phyloP scores from a whole-genome alignment of 2,329 filamentous ascomycete species.

The Blastomyces emzantsi region DNA sequence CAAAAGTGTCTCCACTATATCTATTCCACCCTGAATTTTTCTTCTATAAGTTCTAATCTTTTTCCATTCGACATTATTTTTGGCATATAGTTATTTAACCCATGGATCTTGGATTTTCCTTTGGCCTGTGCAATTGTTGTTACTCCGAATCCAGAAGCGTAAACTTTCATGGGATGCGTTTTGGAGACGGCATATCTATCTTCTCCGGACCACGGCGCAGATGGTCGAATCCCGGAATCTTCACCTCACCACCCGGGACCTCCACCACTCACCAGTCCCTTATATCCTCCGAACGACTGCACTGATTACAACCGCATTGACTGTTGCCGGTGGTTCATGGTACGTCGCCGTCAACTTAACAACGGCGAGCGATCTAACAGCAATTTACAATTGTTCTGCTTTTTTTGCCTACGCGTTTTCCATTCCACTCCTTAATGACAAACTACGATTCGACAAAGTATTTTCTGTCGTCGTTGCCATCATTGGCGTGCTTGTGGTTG shows the following conservation, averaged over 20 bases:
- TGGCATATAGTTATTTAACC: constrained; percentile 59
- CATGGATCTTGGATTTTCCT: constrained; percentile 89
- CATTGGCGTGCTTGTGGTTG: constrained; percentile 82
- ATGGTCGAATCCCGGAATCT: constrained; percentile 80
- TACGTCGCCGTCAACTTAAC: constrained; percentile 92
- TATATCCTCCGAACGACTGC: constrained; percentile 76
- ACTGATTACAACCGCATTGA: constrained; percentile 75
- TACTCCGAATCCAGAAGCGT: constrained; percentile 71
- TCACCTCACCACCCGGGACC: constrained; percentile 44
- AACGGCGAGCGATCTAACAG: constrained; percentile 84
- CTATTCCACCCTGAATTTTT: background rate
- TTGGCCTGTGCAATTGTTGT: constrained; percentile 74
- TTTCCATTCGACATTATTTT: constrained; percentile 1
- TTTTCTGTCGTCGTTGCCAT: constrained; percentile 82
- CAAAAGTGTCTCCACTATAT: background rate
- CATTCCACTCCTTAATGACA: constrained; percentile 79
- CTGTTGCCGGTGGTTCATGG: constrained; percentile 86
- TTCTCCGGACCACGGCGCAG: constrained; percentile 58
- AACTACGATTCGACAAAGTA: constrained; percentile 73
- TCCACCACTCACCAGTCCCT: constrained; percentile 45
- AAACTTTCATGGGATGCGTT: constrained; percentile 73
- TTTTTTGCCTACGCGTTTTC: constrained; percentile 99
- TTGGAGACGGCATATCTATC: constrained; percentile 63
- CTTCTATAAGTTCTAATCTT: background rate
- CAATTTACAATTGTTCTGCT: constrained; percentile 98